Percentiles rank a stretch among this genome's conserved stretches.
These are phyloP conservation scores for Tetrapisispora namnaoensis DNA, from an alignment of 805 yeast species.

Conservation along the genomic window DNA sequence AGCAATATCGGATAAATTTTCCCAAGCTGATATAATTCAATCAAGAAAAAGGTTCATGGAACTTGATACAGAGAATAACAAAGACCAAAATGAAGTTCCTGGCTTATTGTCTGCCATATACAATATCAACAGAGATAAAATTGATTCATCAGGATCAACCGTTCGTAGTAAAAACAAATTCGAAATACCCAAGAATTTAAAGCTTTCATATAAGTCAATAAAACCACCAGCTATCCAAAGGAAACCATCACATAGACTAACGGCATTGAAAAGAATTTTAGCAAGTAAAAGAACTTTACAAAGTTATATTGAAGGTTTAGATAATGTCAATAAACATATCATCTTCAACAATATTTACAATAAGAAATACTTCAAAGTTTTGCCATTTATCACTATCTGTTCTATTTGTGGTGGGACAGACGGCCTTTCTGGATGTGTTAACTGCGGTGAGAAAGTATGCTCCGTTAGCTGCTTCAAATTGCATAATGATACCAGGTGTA, in stretches of 20 bases:
- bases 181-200: conserved; percentile 24
- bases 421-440: conserved; percentile 26
- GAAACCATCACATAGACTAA: conserved; percentile 25
- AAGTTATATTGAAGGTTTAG: conserved; percentile 26
- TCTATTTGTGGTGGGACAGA: conserved; percentile 29
- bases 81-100: conserved; percentile 23
- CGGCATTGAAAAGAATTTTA: conserved; percentile 24
- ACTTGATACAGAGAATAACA: conserved; percentile 24
- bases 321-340: conserved; percentile 23
- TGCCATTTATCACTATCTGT: conserved; percentile 27
- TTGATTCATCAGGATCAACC: conserved; percentile 7
- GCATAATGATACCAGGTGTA: conserved; percentile 29
- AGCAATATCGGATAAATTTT: conserved; percentile 14
- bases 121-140: conserved; percentile 24
- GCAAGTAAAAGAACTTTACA: conserved; percentile 23
- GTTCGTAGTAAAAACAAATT: conserved; percentile 13
- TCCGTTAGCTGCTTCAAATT: conserved; percentile 24
- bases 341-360: conserved; percentile 26
- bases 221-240: conserved; percentile 25
- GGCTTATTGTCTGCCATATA: conserved; percentile 24
- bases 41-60: conserved; percentile 28
- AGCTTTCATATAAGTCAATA: conserved; percentile 26
- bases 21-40: conserved; percentile 23
- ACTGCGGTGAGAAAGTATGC: conserved; percentile 27
- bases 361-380: conserved; percentile 26